phyloP scores from a whole-genome alignment of 257 asterid species.

The Handroanthus guayacan region DNA sequence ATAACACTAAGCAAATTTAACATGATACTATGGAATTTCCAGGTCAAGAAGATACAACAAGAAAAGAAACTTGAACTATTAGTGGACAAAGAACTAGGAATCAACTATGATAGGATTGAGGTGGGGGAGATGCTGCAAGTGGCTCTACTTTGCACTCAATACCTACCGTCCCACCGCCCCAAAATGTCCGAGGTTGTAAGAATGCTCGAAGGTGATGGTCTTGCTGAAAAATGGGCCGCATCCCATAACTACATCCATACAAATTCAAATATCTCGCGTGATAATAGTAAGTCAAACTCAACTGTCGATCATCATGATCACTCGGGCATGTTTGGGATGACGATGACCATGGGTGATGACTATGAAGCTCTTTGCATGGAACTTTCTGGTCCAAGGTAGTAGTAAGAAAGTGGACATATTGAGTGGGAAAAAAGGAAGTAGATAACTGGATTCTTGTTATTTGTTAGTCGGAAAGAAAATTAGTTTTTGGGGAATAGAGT shows the following conservation, averaged over 20 bases:
- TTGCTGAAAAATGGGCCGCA: slow-evolving; percentile 96
- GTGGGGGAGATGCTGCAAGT: slow-evolving; percentile 96
- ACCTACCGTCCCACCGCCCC: slow-evolving; percentile 82
- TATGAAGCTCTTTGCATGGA: slow-evolving; percentile 92
- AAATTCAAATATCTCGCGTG: slow-evolving; percentile 42
- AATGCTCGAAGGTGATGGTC: slow-evolving; percentile 97
- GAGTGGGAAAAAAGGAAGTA: slow-evolving; percentile 15
- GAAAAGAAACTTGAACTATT: slow-evolving; percentile 75
- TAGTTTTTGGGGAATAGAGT: too few relatives aligned
- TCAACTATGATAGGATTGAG: slow-evolving; percentile 71
- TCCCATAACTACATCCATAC: slow-evolving; percentile 57
- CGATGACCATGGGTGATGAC: slow-evolving; percentile 78
- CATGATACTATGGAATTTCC: too few relatives aligned
- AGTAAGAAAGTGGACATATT: slow-evolving; percentile 4
- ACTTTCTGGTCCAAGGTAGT: slow-evolving; percentile 94
- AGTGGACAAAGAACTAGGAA: slow-evolving; percentile 76
- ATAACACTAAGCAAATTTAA: not conserved
- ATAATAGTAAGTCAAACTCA: slow-evolving; percentile 39
- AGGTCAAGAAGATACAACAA: slow-evolving; percentile 78
- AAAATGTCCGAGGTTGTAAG: slow-evolving; percentile 91
- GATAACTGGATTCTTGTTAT: slow-evolving; percentile 33
- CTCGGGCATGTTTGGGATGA: slow-evolving; percentile 67
- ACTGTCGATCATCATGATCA: slow-evolving; percentile 48
- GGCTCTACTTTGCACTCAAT: slow-evolving; percentile 92
- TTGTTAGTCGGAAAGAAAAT: slow-evolving; percentile 29